phyloP scores from a whole-genome alignment of 805 yeast species.

The Lipomyces chichibuensis region DNA sequence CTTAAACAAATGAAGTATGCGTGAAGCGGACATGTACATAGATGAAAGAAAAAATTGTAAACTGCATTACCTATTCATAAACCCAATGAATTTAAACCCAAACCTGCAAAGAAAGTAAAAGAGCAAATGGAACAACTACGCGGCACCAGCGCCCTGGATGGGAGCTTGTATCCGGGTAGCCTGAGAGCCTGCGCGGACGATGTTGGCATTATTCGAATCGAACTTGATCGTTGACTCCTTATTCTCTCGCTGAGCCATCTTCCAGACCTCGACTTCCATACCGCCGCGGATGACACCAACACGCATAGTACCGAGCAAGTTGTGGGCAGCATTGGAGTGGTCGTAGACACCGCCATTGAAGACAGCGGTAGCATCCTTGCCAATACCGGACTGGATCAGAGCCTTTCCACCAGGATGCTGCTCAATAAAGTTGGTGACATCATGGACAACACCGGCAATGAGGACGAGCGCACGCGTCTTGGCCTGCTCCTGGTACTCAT shows the following conservation, averaged over 20 bases:
- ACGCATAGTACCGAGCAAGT: slow-evolving; percentile 89
- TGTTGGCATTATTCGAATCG: slow-evolving; percentile 58
- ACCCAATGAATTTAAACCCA: neutral
- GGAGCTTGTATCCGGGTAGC: slow-evolving; percentile 53
- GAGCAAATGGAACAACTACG: slow-evolving; percentile 42
- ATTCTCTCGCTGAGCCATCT: slow-evolving; percentile 57
- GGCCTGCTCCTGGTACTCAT: slow-evolving; percentile 56
- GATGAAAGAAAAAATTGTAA: neutral
- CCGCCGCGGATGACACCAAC: slow-evolving; percentile 84
- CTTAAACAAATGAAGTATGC: neutral
- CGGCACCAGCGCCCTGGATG: slow-evolving; percentile 63
- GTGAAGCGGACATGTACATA: neutral
- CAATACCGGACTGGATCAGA: slow-evolving; percentile 75
- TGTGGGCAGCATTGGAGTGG: slow-evolving; percentile 92
- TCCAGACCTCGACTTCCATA: slow-evolving; percentile 81
- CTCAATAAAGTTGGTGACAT: slow-evolving; percentile 84
- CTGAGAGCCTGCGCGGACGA: slow-evolving; percentile 65
- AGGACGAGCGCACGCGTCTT: slow-evolving; percentile 69
- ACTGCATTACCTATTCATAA: neutral
- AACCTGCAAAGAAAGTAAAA: neutral
- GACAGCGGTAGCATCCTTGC: slow-evolving; percentile 92
- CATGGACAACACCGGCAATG: slow-evolving; percentile 90
- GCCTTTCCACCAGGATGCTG: slow-evolving; percentile 95
- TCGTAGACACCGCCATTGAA: slow-evolving; percentile 93
- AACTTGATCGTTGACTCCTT: slow-evolving; percentile 61